phyloP scores from a whole-genome alignment of 352 stramenopile species.

The Paralagenidium karlingii region DNA sequence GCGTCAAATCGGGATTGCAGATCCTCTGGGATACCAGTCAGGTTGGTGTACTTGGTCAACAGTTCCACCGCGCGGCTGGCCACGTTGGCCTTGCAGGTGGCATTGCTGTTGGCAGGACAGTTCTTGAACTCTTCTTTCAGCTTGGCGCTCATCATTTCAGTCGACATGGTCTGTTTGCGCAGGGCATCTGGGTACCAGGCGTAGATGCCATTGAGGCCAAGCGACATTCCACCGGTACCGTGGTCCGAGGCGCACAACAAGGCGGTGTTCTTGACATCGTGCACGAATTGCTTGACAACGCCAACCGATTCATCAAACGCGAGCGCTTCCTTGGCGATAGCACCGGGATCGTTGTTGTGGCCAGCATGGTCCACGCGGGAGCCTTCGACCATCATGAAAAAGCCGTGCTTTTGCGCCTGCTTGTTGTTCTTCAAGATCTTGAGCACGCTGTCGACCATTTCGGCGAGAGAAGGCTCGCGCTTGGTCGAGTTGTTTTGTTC shows the following conservation, averaged over 20 bases:
- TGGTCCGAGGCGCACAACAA: constrained; percentile 49
- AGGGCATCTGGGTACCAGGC: constrained; percentile 31
- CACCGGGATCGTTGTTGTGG: constrained; percentile 53
- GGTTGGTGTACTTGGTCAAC: constrained; percentile 37
- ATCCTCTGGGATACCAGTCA: constrained; percentile 19
- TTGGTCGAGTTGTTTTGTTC: constrained; percentile 15
- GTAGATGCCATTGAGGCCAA: constrained; percentile 31
- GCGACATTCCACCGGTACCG: constrained; percentile 45
- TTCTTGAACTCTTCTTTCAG: constrained; percentile 18
- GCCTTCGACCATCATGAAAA: constrained; percentile 66
- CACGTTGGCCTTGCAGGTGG: constrained; percentile 29
- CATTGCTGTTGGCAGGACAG: constrained; percentile 15
- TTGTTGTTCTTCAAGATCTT: constrained; percentile 52
- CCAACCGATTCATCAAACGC: constrained; percentile 56
- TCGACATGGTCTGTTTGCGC: constrained; percentile 43
- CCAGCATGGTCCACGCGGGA: constrained; percentile 57
- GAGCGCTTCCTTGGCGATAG: constrained; percentile 55
- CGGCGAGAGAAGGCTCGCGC: constrained; percentile 35
- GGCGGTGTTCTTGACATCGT: constrained; percentile 29
- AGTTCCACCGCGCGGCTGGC: constrained; percentile 23
- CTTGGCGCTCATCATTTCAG: constrained; percentile 31
- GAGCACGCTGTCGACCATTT: constrained; percentile 54
- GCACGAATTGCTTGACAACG: constrained; percentile 41
- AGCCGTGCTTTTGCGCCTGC: constrained; percentile 56
- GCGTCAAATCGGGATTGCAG: constrained; percentile 12